Base-by-base conservation (phyloP, 352 stramenopile genomes). In the Globisporangium abappressorium region DNA sequence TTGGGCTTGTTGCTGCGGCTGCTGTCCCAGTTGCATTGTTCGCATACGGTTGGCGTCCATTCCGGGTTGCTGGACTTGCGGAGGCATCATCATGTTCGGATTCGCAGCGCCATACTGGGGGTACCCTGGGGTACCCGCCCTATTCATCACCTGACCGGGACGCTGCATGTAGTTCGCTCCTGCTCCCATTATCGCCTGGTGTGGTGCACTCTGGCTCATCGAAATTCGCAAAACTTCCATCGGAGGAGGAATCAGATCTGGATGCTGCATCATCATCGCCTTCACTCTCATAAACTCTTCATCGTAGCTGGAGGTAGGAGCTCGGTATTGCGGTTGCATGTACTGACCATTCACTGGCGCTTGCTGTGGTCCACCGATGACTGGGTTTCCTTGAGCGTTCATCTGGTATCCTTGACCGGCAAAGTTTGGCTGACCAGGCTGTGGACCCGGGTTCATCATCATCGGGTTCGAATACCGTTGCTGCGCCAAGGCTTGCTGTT, bases 201-300 rank as follows among this genome's bases (percentile, higher is more conserved):
- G 81, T 12, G 80, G 66, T 2, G 74, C 71, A 33, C 80, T 87
- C 61, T 93, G 85, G 51, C 79, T 91, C 84, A 93, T 93, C 3
- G 83, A 91, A 58, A 95, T 93, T 24, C 85, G 89, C 41, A 96
- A 74, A 38, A 96, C 87, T 64, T 96, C 89, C 84, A 93, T 90
- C 36, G 89, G 89, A 14, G 89, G 89, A 5, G 89, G 85, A 61
- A 96, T 96, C 68, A 94, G 68, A 65, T 96, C 89, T 1, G 84
- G 83, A 57, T 96, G 89, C 69, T 93, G 85, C 79, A 91, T 92
- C 80, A 95, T 92, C 89, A 94, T 94, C 47, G 87, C 88, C 74
- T 94, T 94, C 46, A 96, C 84, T 22, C 88, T 80, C 65, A 89
- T 86, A 69, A 94, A 91, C 68, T 96, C 89, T 68, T 96, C 86